Evolutionary conservation across 1,139 yeast genomes (phyloP).

Genomic region (Candida pseudocylindracea): DNA sequence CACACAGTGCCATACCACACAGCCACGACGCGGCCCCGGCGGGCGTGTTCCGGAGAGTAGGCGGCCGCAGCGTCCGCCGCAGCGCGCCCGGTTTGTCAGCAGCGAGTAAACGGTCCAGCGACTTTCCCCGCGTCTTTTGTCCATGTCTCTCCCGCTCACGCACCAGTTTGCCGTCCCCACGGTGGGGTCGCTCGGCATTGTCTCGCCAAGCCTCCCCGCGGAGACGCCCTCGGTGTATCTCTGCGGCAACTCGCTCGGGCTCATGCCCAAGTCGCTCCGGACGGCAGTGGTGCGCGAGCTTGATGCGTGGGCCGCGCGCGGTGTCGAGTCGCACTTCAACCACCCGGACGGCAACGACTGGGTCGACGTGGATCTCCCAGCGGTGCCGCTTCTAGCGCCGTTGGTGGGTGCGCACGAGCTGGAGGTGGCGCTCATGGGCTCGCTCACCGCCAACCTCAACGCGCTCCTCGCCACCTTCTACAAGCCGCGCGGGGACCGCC

Average conservation of each 20-base stretch:
- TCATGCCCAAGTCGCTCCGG: slow-evolving; percentile 54
- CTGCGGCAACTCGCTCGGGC: slow-evolving; percentile 82
- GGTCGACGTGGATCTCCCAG: slow-evolving; percentile 70
- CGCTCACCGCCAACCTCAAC: slow-evolving; percentile 66
- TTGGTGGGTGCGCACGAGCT: slow-evolving; percentile 49
- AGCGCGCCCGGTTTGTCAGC: no score
- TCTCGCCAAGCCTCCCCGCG: no score
- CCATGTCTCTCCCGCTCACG: no score
- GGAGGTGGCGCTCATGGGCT: slow-evolving; percentile 79
- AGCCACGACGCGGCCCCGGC: no score
- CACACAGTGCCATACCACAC: neutral
- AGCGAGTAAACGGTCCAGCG: no score
- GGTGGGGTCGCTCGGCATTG: no score
- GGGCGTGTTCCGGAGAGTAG: no score
- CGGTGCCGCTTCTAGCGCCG: slow-evolving; percentile 43
- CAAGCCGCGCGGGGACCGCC: slow-evolving; percentile 32
- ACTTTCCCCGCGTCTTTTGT: no score
- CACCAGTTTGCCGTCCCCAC: no score
- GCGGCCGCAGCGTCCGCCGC: no score
- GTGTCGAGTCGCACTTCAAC: slow-evolving; percentile 68
- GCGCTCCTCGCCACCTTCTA: slow-evolving; percentile 55
- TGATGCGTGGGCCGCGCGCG: slow-evolving; percentile 62
- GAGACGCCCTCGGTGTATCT: slow-evolving; percentile 18
- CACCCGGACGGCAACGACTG: slow-evolving; percentile 46
- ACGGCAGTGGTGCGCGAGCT: slow-evolving; percentile 41